These are phyloP conservation scores for Lecanosticta acicola DNA, from an alignment of 2,329 filamentous ascomycete species.

Conservation along the genomic window DNA sequence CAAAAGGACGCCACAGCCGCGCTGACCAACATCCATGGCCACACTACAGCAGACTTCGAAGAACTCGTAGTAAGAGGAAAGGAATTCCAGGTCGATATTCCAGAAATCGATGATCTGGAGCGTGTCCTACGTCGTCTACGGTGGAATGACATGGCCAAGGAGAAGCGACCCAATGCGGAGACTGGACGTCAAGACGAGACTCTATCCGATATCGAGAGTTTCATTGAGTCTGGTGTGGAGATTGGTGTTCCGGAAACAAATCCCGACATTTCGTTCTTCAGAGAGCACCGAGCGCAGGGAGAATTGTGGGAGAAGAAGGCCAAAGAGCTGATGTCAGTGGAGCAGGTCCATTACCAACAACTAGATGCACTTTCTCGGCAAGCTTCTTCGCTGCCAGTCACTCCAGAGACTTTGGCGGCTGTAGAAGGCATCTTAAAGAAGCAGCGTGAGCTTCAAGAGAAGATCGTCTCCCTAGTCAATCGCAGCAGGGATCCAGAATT, in stretches of 20 bases:
- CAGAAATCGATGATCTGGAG: slow-evolving; percentile 77
- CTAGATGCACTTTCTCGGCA: slow-evolving; percentile 86
- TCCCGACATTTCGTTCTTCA: slow-evolving; percentile 69
- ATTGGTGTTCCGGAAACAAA: slow-evolving; percentile 75
- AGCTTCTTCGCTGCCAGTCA: slow-evolving; percentile 73
- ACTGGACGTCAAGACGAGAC: slow-evolving; percentile 53
- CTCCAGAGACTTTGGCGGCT: slow-evolving; percentile 67
- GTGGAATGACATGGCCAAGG: slow-evolving; percentile 76
- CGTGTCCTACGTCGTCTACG: slow-evolving; percentile 76
- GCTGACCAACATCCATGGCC: slow-evolving; percentile 59
- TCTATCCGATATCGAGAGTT: slow-evolving; percentile 69
- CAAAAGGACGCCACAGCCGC: slow-evolving; percentile 68
- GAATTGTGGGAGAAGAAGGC: slow-evolving; percentile 90
- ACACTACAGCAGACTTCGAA: slow-evolving; percentile 70
- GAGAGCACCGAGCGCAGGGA: slow-evolving; percentile 69
- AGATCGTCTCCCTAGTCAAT: slow-evolving; percentile 76
- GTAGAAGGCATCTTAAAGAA: slow-evolving; percentile 93
- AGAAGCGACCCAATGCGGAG: slow-evolving; percentile 37
- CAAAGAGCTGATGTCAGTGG: slow-evolving; percentile 84
- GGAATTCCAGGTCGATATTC: slow-evolving; percentile 83
- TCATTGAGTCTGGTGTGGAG: slow-evolving; percentile 71
- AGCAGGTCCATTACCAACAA: slow-evolving; percentile 88
- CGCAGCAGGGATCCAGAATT: slow-evolving; percentile 70
- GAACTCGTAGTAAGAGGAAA: slow-evolving; percentile 86
- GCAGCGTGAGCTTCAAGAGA: slow-evolving; percentile 86